These are phyloP conservation scores for Colletotrichum camelliae DNA, from an alignment of 2,329 filamentous ascomycete genomes.

Conservation along the genomic window DNA sequence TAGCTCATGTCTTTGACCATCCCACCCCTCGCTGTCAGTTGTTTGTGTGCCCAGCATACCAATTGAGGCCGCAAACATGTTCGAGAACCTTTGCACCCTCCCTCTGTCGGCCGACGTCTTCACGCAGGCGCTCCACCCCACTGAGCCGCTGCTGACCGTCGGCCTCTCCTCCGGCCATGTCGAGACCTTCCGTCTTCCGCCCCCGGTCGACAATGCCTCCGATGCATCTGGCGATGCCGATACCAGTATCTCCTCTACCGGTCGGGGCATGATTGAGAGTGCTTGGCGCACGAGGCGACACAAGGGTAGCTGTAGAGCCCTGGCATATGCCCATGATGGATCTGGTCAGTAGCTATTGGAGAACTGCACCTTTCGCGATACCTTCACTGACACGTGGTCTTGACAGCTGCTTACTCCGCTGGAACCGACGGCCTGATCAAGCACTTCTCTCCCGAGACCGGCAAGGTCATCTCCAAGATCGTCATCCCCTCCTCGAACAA, in stretches of 20 bases:
- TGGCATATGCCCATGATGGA: constrained; percentile 83
- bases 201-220: constrained; percentile 50
- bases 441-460: constrained; percentile 62
- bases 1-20: neutral
- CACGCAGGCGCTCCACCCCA: constrained; percentile 84
- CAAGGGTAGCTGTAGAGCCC: constrained; percentile 88
- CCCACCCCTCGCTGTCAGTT: neutral
- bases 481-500: constrained; percentile 67
- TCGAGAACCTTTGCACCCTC: constrained; percentile 90
- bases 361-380: neutral
- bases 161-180: constrained; percentile 87
- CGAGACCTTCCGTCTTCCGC: constrained; percentile 77
- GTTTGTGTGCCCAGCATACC: neutral
- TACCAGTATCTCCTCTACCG: constrained; percentile 58
- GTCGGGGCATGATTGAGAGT: constrained; percentile 79
- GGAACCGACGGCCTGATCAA: constrained; percentile 66
- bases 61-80: constrained; percentile 59
- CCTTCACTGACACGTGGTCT: constrained; percentile 15
- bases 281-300: constrained; percentile 88
- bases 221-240: constrained; percentile 58
- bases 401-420: constrained; percentile 64
- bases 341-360: constrained; percentile 58
- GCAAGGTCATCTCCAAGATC: constrained; percentile 81
- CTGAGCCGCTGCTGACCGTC: constrained; percentile 82
- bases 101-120: constrained; percentile 89